phyloP scores from a whole-genome alignment of 352 stramenopile genomes.

The Globisporangium yorkense region DNA sequence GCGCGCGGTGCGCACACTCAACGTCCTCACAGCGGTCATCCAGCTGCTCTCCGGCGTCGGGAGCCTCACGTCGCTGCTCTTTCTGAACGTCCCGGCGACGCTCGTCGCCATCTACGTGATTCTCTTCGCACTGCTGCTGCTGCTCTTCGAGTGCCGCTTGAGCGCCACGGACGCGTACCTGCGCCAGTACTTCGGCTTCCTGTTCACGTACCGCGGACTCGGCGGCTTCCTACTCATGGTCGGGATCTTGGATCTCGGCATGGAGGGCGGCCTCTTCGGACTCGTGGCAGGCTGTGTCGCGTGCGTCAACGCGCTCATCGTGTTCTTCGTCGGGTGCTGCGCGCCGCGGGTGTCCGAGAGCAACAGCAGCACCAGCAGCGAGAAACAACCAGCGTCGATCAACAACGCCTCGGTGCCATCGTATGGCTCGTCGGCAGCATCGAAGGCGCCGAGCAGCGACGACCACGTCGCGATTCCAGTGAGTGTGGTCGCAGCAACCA shows the following conservation, averaged over 20 bases:
- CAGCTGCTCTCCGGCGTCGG: conserved; percentile 37
- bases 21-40: conserved; percentile 32
- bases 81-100: conserved; percentile 27
- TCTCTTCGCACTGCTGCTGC: conserved; percentile 40
- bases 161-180: conserved; percentile 34
- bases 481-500: not conserved
- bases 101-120: conserved; percentile 52
- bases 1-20: conserved; percentile 27
- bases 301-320: conserved; percentile 35
- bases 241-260: conserved; percentile 50
- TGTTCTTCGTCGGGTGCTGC: conserved; percentile 28
- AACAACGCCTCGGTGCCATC: conserved; percentile 8
- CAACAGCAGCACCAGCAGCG: not conserved
- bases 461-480: conserved; percentile 5
- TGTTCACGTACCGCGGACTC: conserved; percentile 50
- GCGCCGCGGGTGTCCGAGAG: conserved; percentile 11
- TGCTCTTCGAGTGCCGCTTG: conserved; percentile 51
- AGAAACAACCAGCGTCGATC: conserved; percentile 8
- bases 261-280: conserved; percentile 35
- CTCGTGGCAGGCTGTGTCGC: conserved; percentile 26
- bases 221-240: conserved; percentile 50
- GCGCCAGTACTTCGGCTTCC: conserved; percentile 53
- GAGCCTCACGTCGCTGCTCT: conserved; percentile 33
- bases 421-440: conserved; percentile 10
- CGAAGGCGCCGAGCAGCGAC: not conserved